A percentile compares a stretch with the other conserved stretches of the same genome.
Evolutionary conservation across 345 rosid genomes (phyloP).

Genomic region (Ceriops tagal): DNA sequence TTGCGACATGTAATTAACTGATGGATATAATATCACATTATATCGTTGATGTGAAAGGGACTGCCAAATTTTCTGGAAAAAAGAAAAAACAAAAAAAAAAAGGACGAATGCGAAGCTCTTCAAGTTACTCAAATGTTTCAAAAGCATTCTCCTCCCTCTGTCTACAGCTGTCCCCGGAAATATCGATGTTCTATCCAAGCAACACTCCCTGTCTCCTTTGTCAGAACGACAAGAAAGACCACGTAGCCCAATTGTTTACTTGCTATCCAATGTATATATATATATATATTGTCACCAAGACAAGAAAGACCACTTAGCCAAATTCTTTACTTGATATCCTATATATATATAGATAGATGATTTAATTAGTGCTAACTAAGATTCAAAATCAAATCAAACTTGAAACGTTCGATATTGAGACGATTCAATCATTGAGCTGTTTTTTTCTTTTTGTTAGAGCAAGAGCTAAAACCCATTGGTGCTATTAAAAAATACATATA

Average conservation of each 20-base stretch:
- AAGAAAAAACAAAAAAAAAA: neutral
- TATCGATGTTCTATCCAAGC: constrained; percentile 11
- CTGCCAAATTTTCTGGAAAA: constrained; percentile 10
- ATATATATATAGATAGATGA: neutral
- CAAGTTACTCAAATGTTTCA: constrained; percentile 23
- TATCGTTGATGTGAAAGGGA: constrained; percentile 6
- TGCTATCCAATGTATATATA: neutral
- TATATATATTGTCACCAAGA: constrained; percentile 18
- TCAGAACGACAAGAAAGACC: constrained; percentile 30
- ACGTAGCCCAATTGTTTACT: constrained; percentile 20
- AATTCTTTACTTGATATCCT: constrained; percentile 1
- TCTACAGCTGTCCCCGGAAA: constrained; percentile 14
- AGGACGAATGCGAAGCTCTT: constrained; percentile 7
- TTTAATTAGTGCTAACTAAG: no score
- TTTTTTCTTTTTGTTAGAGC: no score
- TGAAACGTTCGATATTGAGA: no score
- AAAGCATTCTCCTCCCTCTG: constrained; percentile 1
- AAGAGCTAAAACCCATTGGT: no score
- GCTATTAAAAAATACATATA: neutral
- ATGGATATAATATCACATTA: neutral
- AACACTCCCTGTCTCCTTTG: constrained; percentile 16
- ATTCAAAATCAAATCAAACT: no score
- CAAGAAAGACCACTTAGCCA: constrained; percentile 30
- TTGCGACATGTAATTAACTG: neutral
- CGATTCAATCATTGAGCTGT: no score